Conservation (phyloP, 2,329 filamentous ascomycete species). For the Dactylellina sp. region DNA sequence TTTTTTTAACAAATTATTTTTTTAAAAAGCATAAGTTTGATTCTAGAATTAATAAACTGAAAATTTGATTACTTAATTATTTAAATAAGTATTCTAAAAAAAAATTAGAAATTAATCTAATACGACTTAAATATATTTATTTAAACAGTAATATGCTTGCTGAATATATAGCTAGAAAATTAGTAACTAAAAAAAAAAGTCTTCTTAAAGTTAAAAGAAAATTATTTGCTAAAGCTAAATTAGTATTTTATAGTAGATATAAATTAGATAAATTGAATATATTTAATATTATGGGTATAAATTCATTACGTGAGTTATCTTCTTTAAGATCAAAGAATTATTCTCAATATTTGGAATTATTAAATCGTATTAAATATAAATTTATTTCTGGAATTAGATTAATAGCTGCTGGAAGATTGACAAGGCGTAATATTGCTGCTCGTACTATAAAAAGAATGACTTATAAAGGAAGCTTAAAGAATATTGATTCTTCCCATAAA, state of each 20-base stretch:
- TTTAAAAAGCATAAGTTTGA: slow-evolving; percentile 19
- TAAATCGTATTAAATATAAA: slow-evolving; percentile 2
- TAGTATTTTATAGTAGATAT: slow-evolving; percentile 25
- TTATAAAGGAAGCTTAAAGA: slow-evolving; percentile 24
- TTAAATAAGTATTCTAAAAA: too few relatives aligned
- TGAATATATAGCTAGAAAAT: too few relatives aligned
- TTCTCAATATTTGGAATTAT: slow-evolving; percentile 5
- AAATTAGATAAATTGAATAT: slow-evolving; percentile 20
- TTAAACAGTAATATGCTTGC: too few relatives aligned
- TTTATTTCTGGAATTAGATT: slow-evolving; percentile 13
- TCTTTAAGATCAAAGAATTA: slow-evolving; percentile 14
- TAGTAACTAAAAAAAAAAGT: slow-evolving; percentile 11
- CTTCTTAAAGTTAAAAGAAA: slow-evolving; percentile 12
- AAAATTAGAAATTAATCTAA: too few relatives aligned
- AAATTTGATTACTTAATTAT: slow-evolving; percentile 17
- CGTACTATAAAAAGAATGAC: background rate
- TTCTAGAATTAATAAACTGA: slow-evolving; percentile 19
- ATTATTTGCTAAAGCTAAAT: slow-evolving; percentile 5
- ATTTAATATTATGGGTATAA: slow-evolving; percentile 8
- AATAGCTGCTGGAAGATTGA: slow-evolving; percentile 11
- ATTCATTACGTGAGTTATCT: slow-evolving; percentile 7
- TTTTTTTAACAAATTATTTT: slow-evolving; percentile 13
- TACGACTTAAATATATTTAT: too few relatives aligned
- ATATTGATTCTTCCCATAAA: slow-evolving; percentile 28
- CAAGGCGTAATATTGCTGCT: slow-evolving; percentile 8